phyloP scores from a whole-genome alignment of 805 yeast species.

The Hanseniaspora mollemarum region DNA sequence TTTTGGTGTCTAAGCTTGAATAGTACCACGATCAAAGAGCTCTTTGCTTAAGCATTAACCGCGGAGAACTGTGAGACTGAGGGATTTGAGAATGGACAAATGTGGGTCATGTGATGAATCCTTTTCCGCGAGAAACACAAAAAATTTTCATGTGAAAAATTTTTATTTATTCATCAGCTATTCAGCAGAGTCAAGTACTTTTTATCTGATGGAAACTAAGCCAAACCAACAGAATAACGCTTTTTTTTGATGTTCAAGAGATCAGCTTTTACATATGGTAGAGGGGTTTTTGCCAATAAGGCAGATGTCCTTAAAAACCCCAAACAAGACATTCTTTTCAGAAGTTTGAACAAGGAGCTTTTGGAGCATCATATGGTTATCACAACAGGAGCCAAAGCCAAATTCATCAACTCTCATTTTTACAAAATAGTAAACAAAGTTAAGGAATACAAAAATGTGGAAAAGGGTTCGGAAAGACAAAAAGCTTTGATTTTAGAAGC shows the following conservation, averaged over 20 bases:
- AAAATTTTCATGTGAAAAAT: no score
- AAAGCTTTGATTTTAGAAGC: slow-evolving; percentile 20
- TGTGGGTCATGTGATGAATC: no score
- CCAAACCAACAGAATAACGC: not conserved
- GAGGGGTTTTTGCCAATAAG: slow-evolving; percentile 9
- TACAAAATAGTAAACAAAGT: slow-evolving; percentile 46
- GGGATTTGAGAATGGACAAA: no score
- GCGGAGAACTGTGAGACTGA: no score
- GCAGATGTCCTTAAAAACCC: slow-evolving; percentile 3
- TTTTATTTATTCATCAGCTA: no score
- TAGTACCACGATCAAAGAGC: no score
- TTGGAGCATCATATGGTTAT: slow-evolving; percentile 59
- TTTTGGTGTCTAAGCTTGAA: no score
- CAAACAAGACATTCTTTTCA: slow-evolving; percentile 10
- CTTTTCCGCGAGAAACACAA: no score
- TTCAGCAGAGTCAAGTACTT: no score
- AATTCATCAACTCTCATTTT: slow-evolving; percentile 40
- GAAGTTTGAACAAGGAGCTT: slow-evolving; percentile 31
- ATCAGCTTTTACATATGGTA: slow-evolving; percentile 10
- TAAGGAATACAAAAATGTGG: slow-evolving; percentile 42
- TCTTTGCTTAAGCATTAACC: no score
- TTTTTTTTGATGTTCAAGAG: slow-evolving; percentile 8
- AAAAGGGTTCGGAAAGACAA: slow-evolving; percentile 13
- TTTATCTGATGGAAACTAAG: no score
- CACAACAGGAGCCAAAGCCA: slow-evolving; percentile 67